Percentiles rank a stretch among this genome's conserved stretches.
Evolutionary conservation across 208 protist species (phyloP).

Genomic region (Trypanosomatidae sp.): DNA sequence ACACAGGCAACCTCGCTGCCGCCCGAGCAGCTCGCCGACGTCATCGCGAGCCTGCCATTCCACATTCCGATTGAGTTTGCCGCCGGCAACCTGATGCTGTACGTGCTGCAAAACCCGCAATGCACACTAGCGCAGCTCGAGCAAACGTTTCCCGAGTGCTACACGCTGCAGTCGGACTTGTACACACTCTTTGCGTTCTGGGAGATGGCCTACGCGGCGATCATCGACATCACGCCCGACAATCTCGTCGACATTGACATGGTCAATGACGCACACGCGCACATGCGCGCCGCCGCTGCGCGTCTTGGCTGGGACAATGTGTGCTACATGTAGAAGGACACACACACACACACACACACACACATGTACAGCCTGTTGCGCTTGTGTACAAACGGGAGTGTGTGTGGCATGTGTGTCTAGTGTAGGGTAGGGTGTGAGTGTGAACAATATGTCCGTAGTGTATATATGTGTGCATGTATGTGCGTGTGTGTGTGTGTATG

Average conservation of each 20-base stretch:
- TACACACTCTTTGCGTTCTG: constrained; percentile 71
- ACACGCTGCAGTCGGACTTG: constrained; percentile 38
- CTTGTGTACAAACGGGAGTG: no score
- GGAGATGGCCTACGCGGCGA: constrained; percentile 34
- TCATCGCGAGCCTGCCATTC: constrained; percentile 51
- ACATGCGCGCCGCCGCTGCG: constrained; percentile 14
- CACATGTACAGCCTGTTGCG: no score
- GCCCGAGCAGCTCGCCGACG: constrained; percentile 23
- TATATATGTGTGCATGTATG: no score
- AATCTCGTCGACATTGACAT: constrained; percentile 11
- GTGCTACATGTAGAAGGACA: constrained; percentile 1
- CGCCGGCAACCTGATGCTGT: constrained; percentile 60
- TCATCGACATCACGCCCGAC: constrained; percentile 21
- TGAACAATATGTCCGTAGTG: no score
- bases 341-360: no score
- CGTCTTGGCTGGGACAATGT: constrained; percentile 5
- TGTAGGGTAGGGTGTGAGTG: no score
- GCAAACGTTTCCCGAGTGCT: constrained; percentile 36
- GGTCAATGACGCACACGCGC: constrained; percentile 14
- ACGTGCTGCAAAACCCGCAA: constrained; percentile 47
- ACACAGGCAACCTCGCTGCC: constrained; percentile 26
- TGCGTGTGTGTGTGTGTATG: no score
- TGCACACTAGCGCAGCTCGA: constrained; percentile 33
- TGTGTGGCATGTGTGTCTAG: no score
- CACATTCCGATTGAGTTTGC: constrained; percentile 52